Evolutionary conservation across 129 eudicot genomes (phyloP).

Genomic region (Flaveria ramosissima): DNA sequence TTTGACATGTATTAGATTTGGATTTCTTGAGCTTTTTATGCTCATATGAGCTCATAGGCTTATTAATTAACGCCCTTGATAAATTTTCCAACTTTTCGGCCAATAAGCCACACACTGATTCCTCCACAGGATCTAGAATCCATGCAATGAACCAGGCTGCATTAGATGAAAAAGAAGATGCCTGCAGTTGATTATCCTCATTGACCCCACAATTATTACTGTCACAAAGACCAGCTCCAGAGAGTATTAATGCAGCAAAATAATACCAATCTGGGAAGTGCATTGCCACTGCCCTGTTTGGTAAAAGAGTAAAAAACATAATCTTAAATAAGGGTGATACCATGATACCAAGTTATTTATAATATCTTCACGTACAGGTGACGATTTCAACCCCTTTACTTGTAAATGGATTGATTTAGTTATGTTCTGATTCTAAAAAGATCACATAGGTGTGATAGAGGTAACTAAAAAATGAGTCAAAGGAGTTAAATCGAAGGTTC

Average conservation of each 20-base stretch:
- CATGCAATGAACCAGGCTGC: constrained; percentile 80
- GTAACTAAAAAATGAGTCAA: background rate
- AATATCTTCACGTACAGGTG: background rate
- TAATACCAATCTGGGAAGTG: constrained; percentile 72
- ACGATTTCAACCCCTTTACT: background rate
- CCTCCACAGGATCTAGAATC: constrained; percentile 55
- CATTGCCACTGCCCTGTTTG: constrained; percentile 64
- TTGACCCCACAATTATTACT: constrained; percentile 10
- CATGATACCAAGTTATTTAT: background rate
- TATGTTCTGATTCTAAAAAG: background rate
- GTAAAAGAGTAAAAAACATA: constrained; percentile 4
- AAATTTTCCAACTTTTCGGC: constrained; percentile 46
- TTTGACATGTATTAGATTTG: constrained; percentile 23
- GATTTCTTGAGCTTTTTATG: constrained; percentile 34
- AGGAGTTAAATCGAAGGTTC: background rate
- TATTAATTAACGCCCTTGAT: constrained; percentile 37
- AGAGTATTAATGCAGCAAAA: constrained; percentile 54
- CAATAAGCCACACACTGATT: constrained; percentile 33
- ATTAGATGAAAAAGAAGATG: constrained; percentile 41
- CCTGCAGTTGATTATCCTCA: constrained; percentile 19
- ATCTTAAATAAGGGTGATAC: background rate
- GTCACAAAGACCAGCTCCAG: constrained; percentile 22
- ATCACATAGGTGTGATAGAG: no score
- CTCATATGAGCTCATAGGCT: constrained; percentile 32
- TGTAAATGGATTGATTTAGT: background rate